Base-by-base conservation (phyloP, 2,329 filamentous ascomycete species). In the Aspergillus sclerotialis region DNA sequence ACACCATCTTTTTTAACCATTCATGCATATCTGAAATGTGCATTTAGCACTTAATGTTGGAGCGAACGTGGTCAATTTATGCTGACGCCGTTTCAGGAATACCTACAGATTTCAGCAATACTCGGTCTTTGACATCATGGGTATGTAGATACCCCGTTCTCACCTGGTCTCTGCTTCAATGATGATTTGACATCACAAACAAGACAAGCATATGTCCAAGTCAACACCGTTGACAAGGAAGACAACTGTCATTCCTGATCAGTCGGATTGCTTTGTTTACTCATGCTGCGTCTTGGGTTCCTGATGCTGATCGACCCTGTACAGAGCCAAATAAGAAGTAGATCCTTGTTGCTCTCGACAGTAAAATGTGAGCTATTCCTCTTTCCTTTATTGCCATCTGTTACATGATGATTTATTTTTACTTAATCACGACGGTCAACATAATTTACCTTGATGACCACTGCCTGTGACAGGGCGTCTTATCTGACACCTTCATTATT, bases 191-290 rank as follows among this genome's bases (percentile, higher is more conserved):
- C 82, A 76, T 72, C 70, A 73, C 75, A 71, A 64, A 68, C 82
- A 79, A 78, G 86, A 93, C 87, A 93, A 93, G 86, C 86, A 93
- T 93, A 93, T 93, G 86, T 93, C 87, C 75, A 81, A 93, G 87
- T 78, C 47, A 48, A 52, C 53, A 53, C 55, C 47, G 55, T 53
- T 51, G 54, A 53, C 55, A 37, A 65, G 67, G 72, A 75, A 67
- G 72, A 75, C 48, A 68, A 59, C n/a, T 63, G 72, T 68, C 61
- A 55, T 61, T 53, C 61, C 69, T 70, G 64, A 68, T 59, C 48
- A 53, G 53, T 58, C 57, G 35, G 38, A 33, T 56, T 30, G 41
- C 38, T 42, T 37, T 38, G 30, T 38, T 34, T 31, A 44, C 37
- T 30, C 32, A 32, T 40, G 28, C 36, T 35, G 40, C 40, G 36